phyloP scores from a whole-genome alignment of 768 basidiomycete genomes.

The Suillus cothurnatus region DNA sequence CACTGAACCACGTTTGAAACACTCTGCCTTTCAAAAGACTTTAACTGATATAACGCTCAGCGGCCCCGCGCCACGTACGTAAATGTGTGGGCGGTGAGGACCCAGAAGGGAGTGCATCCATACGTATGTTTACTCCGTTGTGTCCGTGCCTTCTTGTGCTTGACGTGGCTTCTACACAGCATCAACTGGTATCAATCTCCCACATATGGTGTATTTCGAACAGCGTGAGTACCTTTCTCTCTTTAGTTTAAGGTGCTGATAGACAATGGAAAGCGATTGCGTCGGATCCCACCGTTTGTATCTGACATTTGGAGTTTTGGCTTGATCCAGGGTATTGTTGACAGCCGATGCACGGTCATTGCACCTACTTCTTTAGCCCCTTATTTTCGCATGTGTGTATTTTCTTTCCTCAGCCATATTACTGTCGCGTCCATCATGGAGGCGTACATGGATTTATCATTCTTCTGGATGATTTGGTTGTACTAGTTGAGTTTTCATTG shows the following conservation, averaged over 20 bases:
- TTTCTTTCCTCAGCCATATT: background rate
- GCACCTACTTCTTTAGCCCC: background rate
- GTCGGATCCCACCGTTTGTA: slow-evolving; percentile 34
- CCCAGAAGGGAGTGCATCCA: slow-evolving; percentile 47
- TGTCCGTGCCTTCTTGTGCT: background rate
- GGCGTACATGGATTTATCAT: background rate
- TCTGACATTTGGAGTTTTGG: slow-evolving; percentile 13
- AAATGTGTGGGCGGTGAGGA: slow-evolving; percentile 49
- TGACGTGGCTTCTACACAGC: slow-evolving; percentile 28
- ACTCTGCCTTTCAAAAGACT: background rate
- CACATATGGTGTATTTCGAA: slow-evolving; percentile 49
- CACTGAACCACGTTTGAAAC: slow-evolving; percentile 38
- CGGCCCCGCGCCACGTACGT: slow-evolving; percentile 38
- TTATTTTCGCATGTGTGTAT: background rate
- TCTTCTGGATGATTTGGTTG: background rate
- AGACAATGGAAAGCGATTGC: slow-evolving; percentile 28
- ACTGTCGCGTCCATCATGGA: background rate
- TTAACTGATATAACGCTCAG: slow-evolving; percentile 14
- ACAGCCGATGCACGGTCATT: background rate
- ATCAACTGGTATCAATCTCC: slow-evolving; percentile 48
- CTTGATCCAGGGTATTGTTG: background rate
- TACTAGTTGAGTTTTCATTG: background rate
- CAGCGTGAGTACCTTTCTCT: slow-evolving; percentile 36
- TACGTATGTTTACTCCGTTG: slow-evolving; percentile 37
- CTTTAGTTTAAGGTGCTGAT: slow-evolving; percentile 12